A percentile compares a stretch with the other conserved stretches of the same genome.
Conservation (phyloP, 768 basidiomycete genomes). For the Tulasnella sp. region DNA sequence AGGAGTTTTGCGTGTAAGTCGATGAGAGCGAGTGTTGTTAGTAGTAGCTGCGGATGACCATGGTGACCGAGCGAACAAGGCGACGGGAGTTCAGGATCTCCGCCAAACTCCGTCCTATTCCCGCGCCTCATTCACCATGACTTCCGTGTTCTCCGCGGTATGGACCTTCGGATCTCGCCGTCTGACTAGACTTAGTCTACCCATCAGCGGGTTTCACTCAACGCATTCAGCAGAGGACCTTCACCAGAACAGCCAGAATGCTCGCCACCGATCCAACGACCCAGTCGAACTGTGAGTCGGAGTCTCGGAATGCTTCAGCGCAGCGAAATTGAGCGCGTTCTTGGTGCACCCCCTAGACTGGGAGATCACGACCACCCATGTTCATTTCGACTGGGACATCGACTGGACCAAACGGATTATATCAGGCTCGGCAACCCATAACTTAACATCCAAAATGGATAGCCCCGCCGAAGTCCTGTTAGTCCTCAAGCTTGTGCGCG, state of each 20-base stretch:
- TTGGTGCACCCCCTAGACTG: slow-evolving; percentile 43
- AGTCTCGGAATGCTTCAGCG: not conserved
- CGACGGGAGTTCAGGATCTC: not conserved
- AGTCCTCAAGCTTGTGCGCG: slow-evolving; percentile 38
- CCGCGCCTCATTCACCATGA: slow-evolving; percentile 14
- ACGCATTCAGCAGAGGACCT: not conserved
- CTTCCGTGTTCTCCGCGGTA: slow-evolving; percentile 1
- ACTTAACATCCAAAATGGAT: slow-evolving; percentile 57
- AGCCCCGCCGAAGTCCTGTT: slow-evolving; percentile 65
- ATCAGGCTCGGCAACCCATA: slow-evolving; percentile 67
- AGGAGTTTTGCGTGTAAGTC: slow-evolving; percentile 38
- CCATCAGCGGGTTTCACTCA: not conserved
- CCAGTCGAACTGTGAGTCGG: slow-evolving; percentile 65
- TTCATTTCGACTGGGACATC: slow-evolving; percentile 76
- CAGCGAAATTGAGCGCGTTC: not conserved
- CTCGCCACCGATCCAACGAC: slow-evolving; percentile 62
- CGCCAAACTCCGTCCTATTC: not conserved
- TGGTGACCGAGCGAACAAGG: not conserved
- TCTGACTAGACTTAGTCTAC: not conserved
- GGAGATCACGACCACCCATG: slow-evolving; percentile 64
- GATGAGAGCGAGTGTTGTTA: not conserved
- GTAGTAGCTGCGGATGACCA: slow-evolving; percentile 1
- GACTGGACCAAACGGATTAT: slow-evolving; percentile 69
- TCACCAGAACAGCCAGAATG: slow-evolving; percentile 18
- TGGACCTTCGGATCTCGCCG: slow-evolving; percentile 10